phyloP scores from a whole-genome alignment of 352 stramenopile species.

The Pythium coloratum region DNA sequence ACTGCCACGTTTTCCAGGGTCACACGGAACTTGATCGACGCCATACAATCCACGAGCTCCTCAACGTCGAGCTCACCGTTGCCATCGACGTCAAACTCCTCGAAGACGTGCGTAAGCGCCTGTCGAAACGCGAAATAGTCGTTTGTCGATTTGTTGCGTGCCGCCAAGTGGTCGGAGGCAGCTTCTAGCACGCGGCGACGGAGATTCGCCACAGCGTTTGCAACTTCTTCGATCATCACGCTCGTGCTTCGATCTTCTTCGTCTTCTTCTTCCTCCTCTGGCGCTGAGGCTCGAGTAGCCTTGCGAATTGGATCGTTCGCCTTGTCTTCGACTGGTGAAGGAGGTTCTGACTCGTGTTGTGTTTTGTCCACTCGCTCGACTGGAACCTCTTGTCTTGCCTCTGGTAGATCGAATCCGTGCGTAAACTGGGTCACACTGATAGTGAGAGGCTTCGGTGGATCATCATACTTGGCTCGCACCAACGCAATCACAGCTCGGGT shows the following conservation, averaged over 20 bases:
- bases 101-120: slow-evolving; percentile 53
- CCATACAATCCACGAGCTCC: slow-evolving; percentile 54
- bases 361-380: not conserved
- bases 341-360: not conserved
- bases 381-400: not conserved
- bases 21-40: slow-evolving; percentile 46
- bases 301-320: not conserved
- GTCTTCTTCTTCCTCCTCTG: slow-evolving; percentile 7
- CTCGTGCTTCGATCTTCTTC: slow-evolving; percentile 10
- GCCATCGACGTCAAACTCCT: slow-evolving; percentile 51
- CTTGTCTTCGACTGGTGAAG: not conserved
- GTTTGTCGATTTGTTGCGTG: slow-evolving; percentile 22
- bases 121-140: slow-evolving; percentile 58
- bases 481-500: slow-evolving; percentile 69
- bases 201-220: slow-evolving; percentile 34
- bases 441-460: slow-evolving; percentile 38
- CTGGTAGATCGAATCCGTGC: slow-evolving; percentile 50
- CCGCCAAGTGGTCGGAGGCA: slow-evolving; percentile 33
- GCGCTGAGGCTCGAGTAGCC: not conserved
- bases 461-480: slow-evolving; percentile 45
- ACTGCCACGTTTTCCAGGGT: slow-evolving; percentile 42
- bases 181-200: slow-evolving; percentile 44
- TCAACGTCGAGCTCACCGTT: slow-evolving; percentile 55
- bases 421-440: slow-evolving; percentile 53
- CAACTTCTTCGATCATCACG: slow-evolving; percentile 37